Base-by-base conservation (phyloP, 2,329 filamentous ascomycete species). In the Hypoxylon sp. region DNA sequence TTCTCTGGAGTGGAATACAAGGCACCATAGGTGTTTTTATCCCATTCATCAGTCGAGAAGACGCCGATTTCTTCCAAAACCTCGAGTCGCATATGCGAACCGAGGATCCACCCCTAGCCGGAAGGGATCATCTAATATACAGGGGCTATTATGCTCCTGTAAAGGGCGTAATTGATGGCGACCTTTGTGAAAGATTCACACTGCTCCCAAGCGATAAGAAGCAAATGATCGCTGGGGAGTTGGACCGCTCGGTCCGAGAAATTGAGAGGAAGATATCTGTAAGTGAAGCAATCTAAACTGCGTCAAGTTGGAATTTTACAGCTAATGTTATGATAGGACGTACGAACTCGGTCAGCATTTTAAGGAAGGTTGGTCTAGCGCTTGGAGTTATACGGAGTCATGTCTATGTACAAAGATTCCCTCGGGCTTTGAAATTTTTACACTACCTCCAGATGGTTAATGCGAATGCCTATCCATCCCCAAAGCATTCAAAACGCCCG, bases 41-140 rank as follows among this genome's bases (percentile, higher is more conserved):
- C 51, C 96, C 97, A 0, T 98, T 99, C 78, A 85, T 94, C 51
- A 92, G 91, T 70, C 92, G 97, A 39, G 94, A 98, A 77, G 95
- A 98, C 75, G 93, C 97, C 54, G 96, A 98, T 80, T 98, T 99
- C 82, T 99, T 99, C 88, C 94, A 98, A 80, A 94, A 89, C 68
- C 86, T 99, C 24, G 96, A 99, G 82, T 90, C 92, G 77, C 93
- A 97, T 77, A 86, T 99, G 78, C 88, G 95, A 52, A 89, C 88
- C 11, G 94, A 97, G 77, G 94, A 97, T 76, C 87, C 94, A 37
- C 95, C 95, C 6, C 83, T 99, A 51, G 93, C 94, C 19, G 97
- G 96, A 46, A 88, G 97, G 72, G 97, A 99, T 79, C 96, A 99
- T 80, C 85, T 99, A 50, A 97, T 97, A 76, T 99, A 97, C 80